phyloP scores from a whole-genome alignment of 2,329 filamentous ascomycete species.

The Aureobasidium sp. region DNA sequence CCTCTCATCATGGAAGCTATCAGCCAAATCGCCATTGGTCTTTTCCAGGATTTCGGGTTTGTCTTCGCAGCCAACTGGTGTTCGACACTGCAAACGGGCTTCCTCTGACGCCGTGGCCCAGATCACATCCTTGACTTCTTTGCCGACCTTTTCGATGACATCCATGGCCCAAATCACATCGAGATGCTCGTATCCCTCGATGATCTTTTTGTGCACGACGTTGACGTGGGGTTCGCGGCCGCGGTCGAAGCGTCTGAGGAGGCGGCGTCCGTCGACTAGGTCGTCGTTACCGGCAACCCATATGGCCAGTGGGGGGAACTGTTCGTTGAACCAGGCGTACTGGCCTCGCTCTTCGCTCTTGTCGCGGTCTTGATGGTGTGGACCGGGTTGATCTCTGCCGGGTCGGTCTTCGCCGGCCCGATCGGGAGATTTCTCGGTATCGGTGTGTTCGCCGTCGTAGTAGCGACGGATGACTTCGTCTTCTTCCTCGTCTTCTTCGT shows the following conservation, averaged over 20 bases:
- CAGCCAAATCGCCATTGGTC: not conserved
- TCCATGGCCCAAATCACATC: slow-evolving; percentile 96
- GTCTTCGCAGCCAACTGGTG: slow-evolving; percentile 58
- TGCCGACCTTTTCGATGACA: slow-evolving; percentile 71
- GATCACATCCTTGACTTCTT: slow-evolving; percentile 70
- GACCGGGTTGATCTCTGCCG: not conserved
- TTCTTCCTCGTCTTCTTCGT: slow-evolving; percentile 41
- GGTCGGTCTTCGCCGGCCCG: not conserved
- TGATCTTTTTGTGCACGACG: slow-evolving; percentile 73
- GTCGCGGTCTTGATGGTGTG: slow-evolving; percentile 20
- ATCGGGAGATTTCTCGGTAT: slow-evolving; percentile 8
- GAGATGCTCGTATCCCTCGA: slow-evolving; percentile 85
- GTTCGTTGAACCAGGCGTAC: slow-evolving; percentile 72
- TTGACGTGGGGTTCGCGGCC: slow-evolving; percentile 75
- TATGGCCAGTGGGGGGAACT: slow-evolving; percentile 74
- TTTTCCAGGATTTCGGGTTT: slow-evolving; percentile 18
- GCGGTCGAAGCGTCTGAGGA: slow-evolving; percentile 66
- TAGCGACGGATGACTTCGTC: slow-evolving; percentile 34
- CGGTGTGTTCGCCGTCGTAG: slow-evolving; percentile 21
- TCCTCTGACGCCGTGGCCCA: slow-evolving; percentile 64
- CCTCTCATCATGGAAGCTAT: not conserved
- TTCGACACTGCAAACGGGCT: slow-evolving; percentile 54
- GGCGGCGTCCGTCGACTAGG: slow-evolving; percentile 71
- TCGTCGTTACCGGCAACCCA: slow-evolving; percentile 82
- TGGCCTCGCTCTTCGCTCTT: slow-evolving; percentile 31